Evolutionary conservation across 805 yeast genomes (phyloP).

Genomic region (Isabelozyma pseudorhagii): DNA sequence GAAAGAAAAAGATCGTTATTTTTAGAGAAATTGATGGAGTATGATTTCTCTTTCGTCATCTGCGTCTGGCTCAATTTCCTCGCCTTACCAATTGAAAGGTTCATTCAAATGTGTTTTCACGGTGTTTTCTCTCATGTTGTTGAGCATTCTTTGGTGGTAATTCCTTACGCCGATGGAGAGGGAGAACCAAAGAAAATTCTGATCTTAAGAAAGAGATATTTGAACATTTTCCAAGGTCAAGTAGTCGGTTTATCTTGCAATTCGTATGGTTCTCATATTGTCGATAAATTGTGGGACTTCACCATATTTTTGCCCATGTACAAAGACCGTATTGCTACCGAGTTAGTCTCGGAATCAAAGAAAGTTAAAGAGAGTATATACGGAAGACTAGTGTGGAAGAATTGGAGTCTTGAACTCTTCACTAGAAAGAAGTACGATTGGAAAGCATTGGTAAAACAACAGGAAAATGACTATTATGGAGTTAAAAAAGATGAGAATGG

Average conservation of each 20-base stretch:
- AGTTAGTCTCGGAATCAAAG: constrained; percentile 55
- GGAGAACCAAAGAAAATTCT: constrained; percentile 41
- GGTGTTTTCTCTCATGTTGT: constrained; percentile 90
- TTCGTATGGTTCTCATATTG: constrained; percentile 87
- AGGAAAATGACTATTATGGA: constrained; percentile 30
- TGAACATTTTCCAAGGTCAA: constrained; percentile 59
- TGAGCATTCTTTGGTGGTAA: constrained; percentile 55
- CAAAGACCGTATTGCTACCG: constrained; percentile 80
- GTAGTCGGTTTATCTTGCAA: constrained; percentile 68
- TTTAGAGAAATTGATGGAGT: constrained; percentile 67
- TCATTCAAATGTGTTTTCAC: constrained; percentile 76
- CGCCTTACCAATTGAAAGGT: constrained; percentile 55
- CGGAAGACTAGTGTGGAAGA: constrained; percentile 92
- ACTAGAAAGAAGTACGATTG: constrained; percentile 75
- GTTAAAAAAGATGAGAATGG: constrained; percentile 8
- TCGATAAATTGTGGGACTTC: constrained; percentile 81
- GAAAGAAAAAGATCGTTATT: constrained; percentile 79
- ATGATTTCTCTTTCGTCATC: constrained; percentile 57
- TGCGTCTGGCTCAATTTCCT: constrained; percentile 60
- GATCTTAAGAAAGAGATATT: constrained; percentile 61
- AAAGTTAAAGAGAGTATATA: constrained; percentile 80
- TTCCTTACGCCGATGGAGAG: constrained; percentile 35
- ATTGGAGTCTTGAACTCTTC: constrained; percentile 86
- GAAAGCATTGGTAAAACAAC: constrained; percentile 59
- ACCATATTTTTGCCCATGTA: constrained; percentile 74